A percentile compares a stretch with the other conserved stretches of the same genome.
phyloP scores from a whole-genome alignment of 1,284 basidiomycete species.

The Stygiomarasmius scandens region DNA sequence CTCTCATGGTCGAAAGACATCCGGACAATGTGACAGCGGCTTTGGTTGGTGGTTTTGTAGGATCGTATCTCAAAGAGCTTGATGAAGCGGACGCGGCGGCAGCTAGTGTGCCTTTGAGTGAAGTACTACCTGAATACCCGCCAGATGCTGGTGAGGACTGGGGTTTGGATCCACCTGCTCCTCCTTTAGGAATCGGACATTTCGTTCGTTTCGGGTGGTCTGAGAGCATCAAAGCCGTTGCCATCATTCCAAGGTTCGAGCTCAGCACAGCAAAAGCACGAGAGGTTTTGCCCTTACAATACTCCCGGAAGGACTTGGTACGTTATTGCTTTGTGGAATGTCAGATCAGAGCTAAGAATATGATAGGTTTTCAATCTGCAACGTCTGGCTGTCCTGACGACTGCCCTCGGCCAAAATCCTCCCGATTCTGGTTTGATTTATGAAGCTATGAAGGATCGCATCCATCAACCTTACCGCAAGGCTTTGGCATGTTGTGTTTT shows the following conservation, averaged over 20 bases:
- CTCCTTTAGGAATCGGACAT: constrained; percentile 92
- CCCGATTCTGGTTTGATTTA: constrained; percentile 95
- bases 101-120: constrained; percentile 90
- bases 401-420: constrained; percentile 87
- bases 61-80: constrained; percentile 92
- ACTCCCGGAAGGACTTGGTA: constrained; percentile 91
- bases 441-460: constrained; percentile 98
- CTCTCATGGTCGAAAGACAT: constrained; percentile 98
- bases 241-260: constrained; percentile 96
- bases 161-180: constrained; percentile 87
- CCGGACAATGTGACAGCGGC: constrained; percentile 99
- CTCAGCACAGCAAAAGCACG: constrained; percentile 95
- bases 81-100: constrained; percentile 77
- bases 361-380: constrained; percentile 97
- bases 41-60: constrained; percentile 97
- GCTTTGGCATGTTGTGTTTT: constrained; percentile 59
- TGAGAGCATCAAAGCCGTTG: constrained; percentile 86
- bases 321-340: constrained; percentile 33
- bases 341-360: constrained; percentile 1
- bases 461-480: constrained; percentile 97
- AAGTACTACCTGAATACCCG: constrained; percentile 97
- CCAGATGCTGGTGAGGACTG: constrained; percentile 89
- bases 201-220: constrained; percentile 93
- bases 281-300: constrained; percentile 81
- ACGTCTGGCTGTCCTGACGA: constrained; percentile 95